Evolutionary conservation across 2,329 filamentous ascomycete genomes (phyloP).

Genomic region (Claviceps sp.): DNA sequence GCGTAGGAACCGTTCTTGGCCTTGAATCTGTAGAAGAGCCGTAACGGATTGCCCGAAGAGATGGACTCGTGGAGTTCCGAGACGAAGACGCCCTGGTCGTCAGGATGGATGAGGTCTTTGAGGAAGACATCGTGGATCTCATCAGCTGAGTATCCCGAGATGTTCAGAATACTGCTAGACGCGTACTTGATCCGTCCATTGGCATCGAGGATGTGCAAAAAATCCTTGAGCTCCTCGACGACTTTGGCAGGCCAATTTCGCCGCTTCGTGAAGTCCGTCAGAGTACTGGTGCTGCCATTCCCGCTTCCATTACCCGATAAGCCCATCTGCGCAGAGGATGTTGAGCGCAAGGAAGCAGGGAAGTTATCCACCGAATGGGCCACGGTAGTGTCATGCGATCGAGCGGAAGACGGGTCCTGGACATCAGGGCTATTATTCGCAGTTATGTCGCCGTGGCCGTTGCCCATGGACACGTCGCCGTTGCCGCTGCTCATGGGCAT

Average conservation of each 20-base stretch:
- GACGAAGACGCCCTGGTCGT: conserved; percentile 71
- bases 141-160: conserved; percentile 62
- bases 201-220: conserved; percentile 75
- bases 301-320: conserved; percentile 12
- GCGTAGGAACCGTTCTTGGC: conserved; percentile 57
- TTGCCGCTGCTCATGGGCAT: too few species aligned
- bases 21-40: conserved; percentile 78
- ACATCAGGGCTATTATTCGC: conserved; percentile 9
- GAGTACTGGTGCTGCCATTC: conserved; percentile 19
- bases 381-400: conserved; percentile 18
- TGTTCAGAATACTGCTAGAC: conserved; percentile 60
- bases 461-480: conserved; percentile 8
- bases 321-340: conserved; percentile 21
- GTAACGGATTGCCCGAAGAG: conserved; percentile 62
- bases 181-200: conserved; percentile 74
- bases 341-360: conserved; percentile 28
- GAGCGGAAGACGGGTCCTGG: conserved; percentile 16
- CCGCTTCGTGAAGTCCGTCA: conserved; percentile 47
- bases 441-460: conserved; percentile 8
- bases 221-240: conserved; percentile 78
- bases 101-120: conserved; percentile 70
- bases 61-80: conserved; percentile 85
- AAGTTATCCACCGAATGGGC: conserved; percentile 22
- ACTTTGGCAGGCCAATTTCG: conserved; percentile 78
- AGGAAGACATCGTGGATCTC: conserved; percentile 66